Percentiles rank a stretch among this genome's conserved stretches.
Evolutionary conservation across 257 asterid species (phyloP).

Genomic region (Linaria vulgaris): DNA sequence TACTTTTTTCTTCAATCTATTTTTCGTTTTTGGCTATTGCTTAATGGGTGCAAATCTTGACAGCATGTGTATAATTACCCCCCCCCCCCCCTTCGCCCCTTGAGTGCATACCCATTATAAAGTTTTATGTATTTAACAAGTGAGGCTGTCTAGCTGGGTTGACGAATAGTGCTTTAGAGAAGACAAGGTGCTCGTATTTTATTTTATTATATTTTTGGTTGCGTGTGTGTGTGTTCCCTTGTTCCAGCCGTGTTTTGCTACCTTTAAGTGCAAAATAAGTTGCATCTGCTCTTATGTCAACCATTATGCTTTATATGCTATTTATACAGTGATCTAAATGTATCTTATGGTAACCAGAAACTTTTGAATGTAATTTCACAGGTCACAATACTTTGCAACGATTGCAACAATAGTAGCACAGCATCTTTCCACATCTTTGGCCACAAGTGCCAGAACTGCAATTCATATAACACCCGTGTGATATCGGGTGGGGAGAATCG

Average conservation of each 20-base stretch:
- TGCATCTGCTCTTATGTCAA: not conserved
- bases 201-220: too few species aligned
- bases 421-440: constrained; percentile 76
- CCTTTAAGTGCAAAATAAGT: not conserved
- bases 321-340: not conserved
- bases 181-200: too few species aligned
- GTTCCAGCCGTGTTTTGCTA: too few species aligned
- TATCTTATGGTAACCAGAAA: not conserved
- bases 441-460: constrained; percentile 76
- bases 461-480: constrained; percentile 78
- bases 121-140: not conserved
- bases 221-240: too few species aligned
- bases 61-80: too few species aligned
- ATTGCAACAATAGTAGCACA: constrained; percentile 69
- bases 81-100: too few species aligned
- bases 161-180: too few species aligned
- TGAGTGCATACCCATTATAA: not conserved
- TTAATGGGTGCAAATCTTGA: not conserved
- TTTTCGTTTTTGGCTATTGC: not conserved
- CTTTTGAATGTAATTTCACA: constrained; percentile 24
- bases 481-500: constrained; percentile 41
- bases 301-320: not conserved
- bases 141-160: not conserved
- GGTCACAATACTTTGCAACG: constrained; percentile 84
- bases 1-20: constrained; percentile 6